Base-by-base conservation (phyloP, 2,329 filamentous ascomycete genomes). In the Monosporascus sp. region DNA sequence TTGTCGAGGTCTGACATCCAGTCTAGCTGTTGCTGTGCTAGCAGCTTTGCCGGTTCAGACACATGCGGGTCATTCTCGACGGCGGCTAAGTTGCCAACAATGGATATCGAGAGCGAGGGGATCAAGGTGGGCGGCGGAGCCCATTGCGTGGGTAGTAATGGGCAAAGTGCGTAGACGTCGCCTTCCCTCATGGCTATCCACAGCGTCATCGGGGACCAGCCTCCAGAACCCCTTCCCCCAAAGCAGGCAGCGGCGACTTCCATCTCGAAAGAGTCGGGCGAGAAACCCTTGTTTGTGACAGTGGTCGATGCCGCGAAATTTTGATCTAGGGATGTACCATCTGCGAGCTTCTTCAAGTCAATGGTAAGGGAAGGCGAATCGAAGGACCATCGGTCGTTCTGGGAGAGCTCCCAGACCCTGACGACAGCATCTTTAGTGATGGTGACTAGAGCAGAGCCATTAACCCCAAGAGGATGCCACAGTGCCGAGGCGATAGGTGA, bases 121-220 rank as follows among this genome's bases (percentile, higher is more conserved):
- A 96, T 83, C 34, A 94, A 76, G 0, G 88, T 87, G 1, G 85
- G 80, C 15, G 87, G 85, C 24, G 88, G 85, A 24, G 89, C 84
- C 91, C 93, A 97, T 62, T 87, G 90, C 49, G 85, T 84, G 1
- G 94, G 94, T 34, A 99, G 76, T 41, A 99, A 78, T 2, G 94
- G 94, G 66, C 92, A 97, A 8, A 99, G 75, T 2, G 93, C 92
- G 65, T 99, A 99, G 6, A 97, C 81, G 65, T 97, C 92, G 3
- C 94, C 94, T 54, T 90, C 88, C 38, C 84, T 84, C 88, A 97
- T 99, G n/a, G 92, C 91, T 49, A 97, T 76, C 90, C 93, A 99
- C 11, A 99, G 77, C 0, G 94, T 97, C 89, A 97, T 97, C 9
- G 92, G 84, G 7, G 91, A 89, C 94, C 94, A 99, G 51, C 91